Conservation (phyloP, 768 basidiomycete genomes). For the Pulveroboletus sp. region DNA sequence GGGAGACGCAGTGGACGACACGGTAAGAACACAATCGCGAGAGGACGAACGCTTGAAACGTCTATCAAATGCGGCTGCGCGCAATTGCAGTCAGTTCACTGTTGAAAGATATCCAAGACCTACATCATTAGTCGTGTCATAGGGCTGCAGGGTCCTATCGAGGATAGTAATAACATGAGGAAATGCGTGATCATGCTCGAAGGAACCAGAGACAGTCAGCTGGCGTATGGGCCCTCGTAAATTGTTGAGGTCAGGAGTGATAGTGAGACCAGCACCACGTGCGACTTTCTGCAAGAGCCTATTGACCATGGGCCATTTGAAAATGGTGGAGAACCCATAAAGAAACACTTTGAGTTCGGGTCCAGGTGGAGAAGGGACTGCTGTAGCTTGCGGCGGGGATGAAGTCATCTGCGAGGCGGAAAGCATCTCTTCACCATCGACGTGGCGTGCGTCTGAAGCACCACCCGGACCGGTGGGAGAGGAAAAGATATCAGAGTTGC, state of each 20-base stretch:
- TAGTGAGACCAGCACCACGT: constrained; percentile 31
- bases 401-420: constrained; percentile 20
- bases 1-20: constrained; percentile 34
- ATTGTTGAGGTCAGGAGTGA: constrained; percentile 18
- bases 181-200: constrained; percentile 22
- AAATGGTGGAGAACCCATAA: constrained; percentile 56
- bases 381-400: constrained; percentile 29
- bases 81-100: constrained; percentile 28
- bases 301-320: constrained; percentile 60
- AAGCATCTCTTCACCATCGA: constrained; percentile 32
- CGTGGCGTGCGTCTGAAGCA: constrained; percentile 10
- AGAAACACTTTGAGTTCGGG: constrained; percentile 57
- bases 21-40: constrained; percentile 68
- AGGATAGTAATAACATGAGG: constrained; percentile 35
- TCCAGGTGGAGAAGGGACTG: constrained; percentile 22
- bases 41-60: constrained; percentile 44
- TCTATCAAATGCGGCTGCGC: constrained; percentile 38
- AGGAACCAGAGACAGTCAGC: constrained; percentile 25
- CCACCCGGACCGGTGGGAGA: constrained; percentile 17
- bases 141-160: constrained; percentile 31
- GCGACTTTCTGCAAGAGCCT: constrained; percentile 54
- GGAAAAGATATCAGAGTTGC: constrained; percentile 32
- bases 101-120: constrained; percentile 18
- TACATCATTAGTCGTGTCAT: constrained; percentile 23
- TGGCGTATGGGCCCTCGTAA: constrained; percentile 21